Evolutionary conservation across 805 yeast genomes (phyloP), one percentile per base, ranked within the genome.

Genomic region (Ogataea parapolymorpha): DNA sequence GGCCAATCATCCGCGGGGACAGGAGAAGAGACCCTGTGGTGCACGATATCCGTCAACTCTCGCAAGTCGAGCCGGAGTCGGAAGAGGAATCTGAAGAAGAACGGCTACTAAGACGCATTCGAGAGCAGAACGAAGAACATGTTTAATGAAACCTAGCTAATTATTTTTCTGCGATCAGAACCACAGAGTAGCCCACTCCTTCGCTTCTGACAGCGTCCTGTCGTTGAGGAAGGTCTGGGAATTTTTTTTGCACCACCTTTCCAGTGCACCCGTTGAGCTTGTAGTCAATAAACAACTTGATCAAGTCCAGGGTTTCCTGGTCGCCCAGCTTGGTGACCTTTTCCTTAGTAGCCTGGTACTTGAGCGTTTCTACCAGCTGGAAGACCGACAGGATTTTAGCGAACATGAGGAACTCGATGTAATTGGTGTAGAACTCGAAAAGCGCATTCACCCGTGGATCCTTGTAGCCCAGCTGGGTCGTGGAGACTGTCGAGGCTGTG

Each of bases 241-340:
- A 39, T 28, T 46, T 43, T 14, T 42, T 17, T 29, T 43, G 51
- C 10, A 55, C 54, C n/a, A 52, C 17, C 9, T 41, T 29, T 8
- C 63, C 61, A 15, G 45, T 22, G 17, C 47, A 38, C 1, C 65
- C 64, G 38, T 56, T 49, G 33, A 58, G 30, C 41, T 61, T 61
- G 45, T 62, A 62, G 38, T 60, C 64, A 22, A 63, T 44, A 44
- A 62, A 61, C n/a, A 58, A 42, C 31, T 56, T 57, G 22, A 56
- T 44, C 24, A 62, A 35, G 4, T 48, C 39, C 5, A 59, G 15
- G 4, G 49, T 45, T 16, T 54, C 56, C 3, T 29, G 15, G 22
- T 46, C 49, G 16, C 35, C 23, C 9, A 25, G 6, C 12, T 27
- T 18, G 15, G 18, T 14, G n/a, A 26, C 24, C 8, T 14, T 10